Percentiles rank a stretch among this genome's conserved stretches.
Conservation (phyloP, 345 rosid genomes). For the Fremontodendron californicum region DNA sequence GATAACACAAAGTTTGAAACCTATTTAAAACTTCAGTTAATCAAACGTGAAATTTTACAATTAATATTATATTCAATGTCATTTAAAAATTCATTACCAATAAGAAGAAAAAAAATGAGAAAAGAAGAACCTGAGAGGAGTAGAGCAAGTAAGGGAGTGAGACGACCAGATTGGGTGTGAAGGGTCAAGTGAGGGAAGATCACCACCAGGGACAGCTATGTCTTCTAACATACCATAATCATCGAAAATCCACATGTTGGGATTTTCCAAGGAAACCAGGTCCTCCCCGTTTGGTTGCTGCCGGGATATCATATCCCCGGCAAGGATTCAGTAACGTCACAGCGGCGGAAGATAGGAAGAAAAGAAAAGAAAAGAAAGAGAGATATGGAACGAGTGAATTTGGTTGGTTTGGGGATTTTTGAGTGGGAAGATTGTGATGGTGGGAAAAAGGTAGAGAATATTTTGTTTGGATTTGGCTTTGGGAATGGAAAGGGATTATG, state of each 20-base stretch:
- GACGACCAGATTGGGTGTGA: constrained; percentile 32
- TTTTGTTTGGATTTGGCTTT: not conserved
- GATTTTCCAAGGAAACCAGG: constrained; percentile 31
- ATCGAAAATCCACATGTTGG: constrained; percentile 34
- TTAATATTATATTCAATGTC: not conserved
- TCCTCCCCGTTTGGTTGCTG: constrained; percentile 5
- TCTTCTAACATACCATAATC: constrained; percentile 39
- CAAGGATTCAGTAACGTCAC: constrained; percentile 5
- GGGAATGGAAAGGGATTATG: not conserved
- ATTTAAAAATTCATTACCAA: not conserved
- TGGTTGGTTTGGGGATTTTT: constrained; percentile 14
- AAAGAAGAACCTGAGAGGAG: constrained; percentile 29
- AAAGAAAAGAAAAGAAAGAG: not conserved
- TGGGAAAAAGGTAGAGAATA: constrained; percentile 3
- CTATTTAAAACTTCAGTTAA: not conserved
- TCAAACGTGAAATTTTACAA: not conserved
- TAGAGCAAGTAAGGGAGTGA: constrained; percentile 19
- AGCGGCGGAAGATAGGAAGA: not conserved
- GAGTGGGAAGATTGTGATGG: constrained; percentile 17
- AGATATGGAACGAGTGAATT: constrained; percentile 22
- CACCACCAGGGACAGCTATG: constrained; percentile 39
- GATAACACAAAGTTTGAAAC: no score
- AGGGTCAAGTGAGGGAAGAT: constrained; percentile 34
- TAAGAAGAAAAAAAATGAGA: not conserved
- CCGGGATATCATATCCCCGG: constrained; percentile 5